phyloP scores from a whole-genome alignment of 2,329 filamentous ascomycete species.

The Botryotinia globosa region DNA sequence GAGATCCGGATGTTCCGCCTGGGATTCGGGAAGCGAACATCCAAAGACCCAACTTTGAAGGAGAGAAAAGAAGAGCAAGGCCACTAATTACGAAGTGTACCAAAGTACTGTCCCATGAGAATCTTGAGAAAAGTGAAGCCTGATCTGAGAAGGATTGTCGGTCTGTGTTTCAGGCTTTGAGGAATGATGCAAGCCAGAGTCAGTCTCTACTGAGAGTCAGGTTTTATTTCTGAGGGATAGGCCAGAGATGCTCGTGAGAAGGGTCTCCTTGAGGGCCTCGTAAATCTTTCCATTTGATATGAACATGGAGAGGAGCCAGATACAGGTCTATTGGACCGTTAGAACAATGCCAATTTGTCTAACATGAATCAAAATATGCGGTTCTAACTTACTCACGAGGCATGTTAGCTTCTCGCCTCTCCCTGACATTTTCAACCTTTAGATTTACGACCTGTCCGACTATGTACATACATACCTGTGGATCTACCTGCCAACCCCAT shows the following conservation, averaged over 20 bases:
- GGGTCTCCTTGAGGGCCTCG: background rate
- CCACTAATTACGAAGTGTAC: slow-evolving; percentile 2
- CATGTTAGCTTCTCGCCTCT: background rate
- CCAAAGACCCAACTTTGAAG: background rate
- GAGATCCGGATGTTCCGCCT: slow-evolving; percentile 12
- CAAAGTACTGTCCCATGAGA: slow-evolving; percentile 8
- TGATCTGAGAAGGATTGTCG: slow-evolving; percentile 14
- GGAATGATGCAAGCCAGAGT: background rate
- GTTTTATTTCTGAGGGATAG: background rate
- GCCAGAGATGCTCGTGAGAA: background rate
- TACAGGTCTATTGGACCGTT: slow-evolving; percentile 1
- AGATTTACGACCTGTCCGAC: background rate
- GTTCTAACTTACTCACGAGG: slow-evolving; percentile 1
- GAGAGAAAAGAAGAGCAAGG: slow-evolving; percentile 1
- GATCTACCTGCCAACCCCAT: background rate
- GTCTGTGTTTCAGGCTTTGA: background rate
- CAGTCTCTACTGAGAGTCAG: slow-evolving; percentile 1
- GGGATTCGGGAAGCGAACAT: slow-evolving; percentile 12
- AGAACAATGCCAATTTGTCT: background rate
- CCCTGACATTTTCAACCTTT: background rate
- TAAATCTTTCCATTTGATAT: background rate
- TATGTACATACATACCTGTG: background rate
- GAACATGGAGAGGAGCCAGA: background rate
- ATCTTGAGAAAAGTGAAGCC: background rate
- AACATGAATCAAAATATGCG: slow-evolving; percentile 14